Conservation (phyloP, 345 rosid genomes). For the Raphanus raphanistrum region DNA sequence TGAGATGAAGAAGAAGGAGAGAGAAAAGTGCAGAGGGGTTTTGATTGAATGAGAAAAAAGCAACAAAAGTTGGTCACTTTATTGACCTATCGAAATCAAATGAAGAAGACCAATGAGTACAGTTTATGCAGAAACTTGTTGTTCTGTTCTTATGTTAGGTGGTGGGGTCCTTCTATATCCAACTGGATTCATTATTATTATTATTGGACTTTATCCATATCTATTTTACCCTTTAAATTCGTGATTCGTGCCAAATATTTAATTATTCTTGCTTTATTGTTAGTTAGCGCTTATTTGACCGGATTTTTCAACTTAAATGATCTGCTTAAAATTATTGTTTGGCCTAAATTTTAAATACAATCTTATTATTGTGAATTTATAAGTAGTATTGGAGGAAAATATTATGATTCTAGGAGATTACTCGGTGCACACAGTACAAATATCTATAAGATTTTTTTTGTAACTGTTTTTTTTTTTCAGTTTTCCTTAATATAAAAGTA, state of each 20-base stretch:
- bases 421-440: too few relatives aligned
- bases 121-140: constrained; percentile 33
- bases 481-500: too few relatives aligned
- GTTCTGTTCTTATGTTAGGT: constrained; percentile 16
- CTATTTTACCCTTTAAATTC: constrained; percentile 11
- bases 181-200: neutral
- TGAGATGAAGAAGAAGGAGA: neutral
- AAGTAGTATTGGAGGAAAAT: neutral
- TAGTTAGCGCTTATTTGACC: neutral
- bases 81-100: constrained; percentile 26
- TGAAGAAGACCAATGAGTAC: constrained; percentile 4
- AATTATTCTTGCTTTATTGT: neutral
- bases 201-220: constrained; percentile 27
- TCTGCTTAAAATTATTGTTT: neutral
- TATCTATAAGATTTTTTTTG: too few relatives aligned
- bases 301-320: neutral
- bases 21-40: neutral
- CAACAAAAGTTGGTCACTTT: constrained; percentile 6
- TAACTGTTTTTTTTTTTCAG: too few relatives aligned
- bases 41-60: neutral
- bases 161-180: constrained; percentile 31
- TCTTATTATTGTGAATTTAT: neutral
- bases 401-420: neutral
- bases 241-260: neutral
- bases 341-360: neutral